Conservation (phyloP, 495 filamentous ascomycete species). For the Aspergillus biplanus region DNA sequence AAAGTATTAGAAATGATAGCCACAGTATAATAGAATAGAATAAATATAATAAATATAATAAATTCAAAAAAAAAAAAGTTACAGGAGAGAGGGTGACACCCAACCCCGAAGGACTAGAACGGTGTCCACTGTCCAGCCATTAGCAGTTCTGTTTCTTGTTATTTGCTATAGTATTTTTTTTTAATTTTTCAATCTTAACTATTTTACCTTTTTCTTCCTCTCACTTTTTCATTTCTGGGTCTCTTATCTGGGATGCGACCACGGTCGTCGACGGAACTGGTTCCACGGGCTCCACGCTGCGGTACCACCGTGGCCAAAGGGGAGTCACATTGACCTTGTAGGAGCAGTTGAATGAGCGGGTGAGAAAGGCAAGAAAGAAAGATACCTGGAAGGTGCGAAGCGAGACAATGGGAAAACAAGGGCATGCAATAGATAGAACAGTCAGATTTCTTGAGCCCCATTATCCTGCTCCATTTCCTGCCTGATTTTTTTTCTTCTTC, state of each 20-base stretch:
- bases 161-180: not conserved
- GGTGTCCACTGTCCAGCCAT: slow-evolving; percentile 11
- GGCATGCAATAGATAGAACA: not conserved
- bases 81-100: slow-evolving; percentile 22
- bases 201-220: not conserved
- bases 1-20: not conserved
- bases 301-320: slow-evolving; percentile 25
- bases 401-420: not conserved
- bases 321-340: slow-evolving; percentile 15
- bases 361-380: not conserved
- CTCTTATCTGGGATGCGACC: slow-evolving; percentile 25
- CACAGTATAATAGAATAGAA: slow-evolving; percentile 1
- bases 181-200: not conserved
- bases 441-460: not conserved
- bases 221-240: slow-evolving; percentile 3
- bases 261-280: slow-evolving; percentile 22
- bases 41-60: slow-evolving; percentile 4
- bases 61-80: slow-evolving; percentile 1
- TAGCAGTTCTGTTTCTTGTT: not conserved
- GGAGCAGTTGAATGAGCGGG: not conserved
- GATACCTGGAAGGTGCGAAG: not conserved
- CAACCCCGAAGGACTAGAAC: slow-evolving; percentile 23
- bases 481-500: not conserved
- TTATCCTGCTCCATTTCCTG: not conserved
- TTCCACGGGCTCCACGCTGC: slow-evolving; percentile 29